phyloP scores from a whole-genome alignment of 192 early-diverging fungal genomes.

The Entomortierella chlamydospora region DNA sequence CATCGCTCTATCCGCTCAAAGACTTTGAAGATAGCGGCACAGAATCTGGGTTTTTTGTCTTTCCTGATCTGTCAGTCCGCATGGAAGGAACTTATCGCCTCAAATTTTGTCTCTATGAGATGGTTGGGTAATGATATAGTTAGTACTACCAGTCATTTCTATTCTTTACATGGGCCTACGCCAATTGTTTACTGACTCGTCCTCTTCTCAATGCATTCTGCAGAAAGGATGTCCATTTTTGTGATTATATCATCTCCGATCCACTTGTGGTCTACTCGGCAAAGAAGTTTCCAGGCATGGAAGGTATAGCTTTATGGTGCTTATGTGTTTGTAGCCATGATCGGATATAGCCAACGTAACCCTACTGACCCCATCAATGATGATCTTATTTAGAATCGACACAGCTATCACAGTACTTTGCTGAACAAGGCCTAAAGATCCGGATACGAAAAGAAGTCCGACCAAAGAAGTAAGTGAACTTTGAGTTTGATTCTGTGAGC shows the following conservation, averaged over 20 bases:
- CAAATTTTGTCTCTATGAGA: slow-evolving; percentile 93
- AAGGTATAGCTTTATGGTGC: no score
- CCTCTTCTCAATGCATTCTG: background rate
- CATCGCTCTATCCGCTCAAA: slow-evolving; percentile 89
- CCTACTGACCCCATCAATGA: background rate
- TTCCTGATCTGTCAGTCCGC: slow-evolving; percentile 94
- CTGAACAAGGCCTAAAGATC: slow-evolving; percentile 96
- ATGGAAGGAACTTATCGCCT: slow-evolving; percentile 91
- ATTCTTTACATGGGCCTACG: no score
- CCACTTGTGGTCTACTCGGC: slow-evolving; percentile 91
- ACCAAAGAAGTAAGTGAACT: slow-evolving; percentile 50
- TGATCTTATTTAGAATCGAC: slow-evolving; percentile 75
- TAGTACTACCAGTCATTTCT: no score
- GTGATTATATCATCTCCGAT: slow-evolving; percentile 88
- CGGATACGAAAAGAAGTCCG: slow-evolving; percentile 91
- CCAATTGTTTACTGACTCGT: background rate
- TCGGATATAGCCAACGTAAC: no score
- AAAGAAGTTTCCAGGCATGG: slow-evolving; percentile 98
- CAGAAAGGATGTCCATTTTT: slow-evolving; percentile 86
- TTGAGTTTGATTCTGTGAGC: background rate
- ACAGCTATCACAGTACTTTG: slow-evolving; percentile 88
- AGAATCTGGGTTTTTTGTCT: slow-evolving; percentile 97
- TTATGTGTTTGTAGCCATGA: no score
- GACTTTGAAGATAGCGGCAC: slow-evolving; percentile 81
- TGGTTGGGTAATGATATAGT: slow-evolving; percentile 74